These are phyloP conservation scores for Pseudogymnoascus sp. DNA, from an alignment of 2,329 filamentous ascomycete genomes.

Conservation along the genomic window DNA sequence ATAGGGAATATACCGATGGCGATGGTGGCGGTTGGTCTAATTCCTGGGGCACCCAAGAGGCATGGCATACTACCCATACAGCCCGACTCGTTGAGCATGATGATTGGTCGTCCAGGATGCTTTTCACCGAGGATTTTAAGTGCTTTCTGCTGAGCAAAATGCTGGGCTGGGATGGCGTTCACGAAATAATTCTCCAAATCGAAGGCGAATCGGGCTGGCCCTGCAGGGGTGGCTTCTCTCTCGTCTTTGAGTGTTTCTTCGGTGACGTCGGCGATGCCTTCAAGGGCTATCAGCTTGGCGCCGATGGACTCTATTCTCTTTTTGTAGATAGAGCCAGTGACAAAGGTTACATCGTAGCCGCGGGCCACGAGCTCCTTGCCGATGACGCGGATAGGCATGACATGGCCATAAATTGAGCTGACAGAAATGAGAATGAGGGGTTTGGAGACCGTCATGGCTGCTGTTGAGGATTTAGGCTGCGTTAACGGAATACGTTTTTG, in stretches of 20 bases:
- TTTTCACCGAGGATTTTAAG: conserved; percentile 29
- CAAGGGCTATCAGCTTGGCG: conserved; percentile 29
- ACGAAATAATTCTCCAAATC: conserved; percentile 30
- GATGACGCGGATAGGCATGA: conserved; percentile 17
- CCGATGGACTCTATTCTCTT: conserved; percentile 30
- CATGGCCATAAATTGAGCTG: conserved; percentile 16
- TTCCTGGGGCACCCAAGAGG: conserved; percentile 30
- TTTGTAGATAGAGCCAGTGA: conserved; percentile 31
- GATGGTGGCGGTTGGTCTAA: conserved; percentile 31
- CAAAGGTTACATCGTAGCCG: conserved; percentile 36
- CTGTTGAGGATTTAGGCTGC: neutral
- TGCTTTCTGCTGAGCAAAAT: conserved; percentile 27
- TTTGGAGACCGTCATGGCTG: neutral
- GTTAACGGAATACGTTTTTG: neutral
- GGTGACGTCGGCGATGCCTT: conserved; percentile 21
- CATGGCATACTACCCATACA: conserved; percentile 33
- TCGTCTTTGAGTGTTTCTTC: conserved; percentile 18
- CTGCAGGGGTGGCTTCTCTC: conserved; percentile 15
- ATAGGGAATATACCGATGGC: conserved; percentile 34
- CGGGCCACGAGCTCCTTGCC: conserved; percentile 22
- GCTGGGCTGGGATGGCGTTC: conserved; percentile 26
- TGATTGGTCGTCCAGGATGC: conserved; percentile 30
- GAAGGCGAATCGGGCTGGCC: conserved; percentile 26
- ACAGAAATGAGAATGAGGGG: conserved; percentile 10
- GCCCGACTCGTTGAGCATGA: conserved; percentile 36